Base-by-base conservation (phyloP, 352 stramenopile species). In the Saprolegnia diclina region DNA sequence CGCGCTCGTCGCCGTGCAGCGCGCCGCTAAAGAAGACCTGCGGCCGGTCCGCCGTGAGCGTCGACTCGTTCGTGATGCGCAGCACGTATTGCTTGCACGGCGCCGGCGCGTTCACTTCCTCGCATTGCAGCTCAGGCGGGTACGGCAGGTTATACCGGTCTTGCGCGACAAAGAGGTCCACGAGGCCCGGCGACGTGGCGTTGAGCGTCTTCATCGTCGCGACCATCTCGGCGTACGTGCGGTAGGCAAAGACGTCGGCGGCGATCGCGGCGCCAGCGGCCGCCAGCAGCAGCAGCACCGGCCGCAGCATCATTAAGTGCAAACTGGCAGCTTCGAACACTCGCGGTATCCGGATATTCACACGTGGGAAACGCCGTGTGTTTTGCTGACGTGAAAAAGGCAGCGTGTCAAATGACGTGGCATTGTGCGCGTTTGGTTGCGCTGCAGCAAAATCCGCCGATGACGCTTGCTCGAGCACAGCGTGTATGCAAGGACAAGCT, bases 21-120 rank as follows among this genome's bases (percentile, higher is more conserved):
- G 90, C 89, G 71, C 97, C 97, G 67, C 89, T 98, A 72, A 98
- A 89, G 71, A 99, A 98, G 0, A 99, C 91, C 72, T 99, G 90
- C 7, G 97, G 96, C 26, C 96, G 79, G 21, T 78, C 73, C 16
- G 79, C 69, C 29, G 94, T 77, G 9, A 96, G 65, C 64, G 79
- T 96, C 68, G 82, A 89, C 72, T 96, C 83, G 72, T 97, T 93
- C 24, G 88, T 96, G 65, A 97, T 71, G 69, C 95, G 83, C 68
- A 96, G 77, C 13, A 97, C 72, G 38, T 85, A 94, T 29, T 96
- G 88, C 48, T 94, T 82, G 74, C 89, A 97, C 2, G 77, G 77
- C 1, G 40, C 37, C 7, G 44, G 16, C 40, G 76, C 74, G 35
- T 87, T 76, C 73, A 89, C 73, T 22, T 79, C 74, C 13, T 81